Base-by-base conservation (phyloP, 2,329 filamentous ascomycete species). In the Pseudogymnoascus sp. region DNA sequence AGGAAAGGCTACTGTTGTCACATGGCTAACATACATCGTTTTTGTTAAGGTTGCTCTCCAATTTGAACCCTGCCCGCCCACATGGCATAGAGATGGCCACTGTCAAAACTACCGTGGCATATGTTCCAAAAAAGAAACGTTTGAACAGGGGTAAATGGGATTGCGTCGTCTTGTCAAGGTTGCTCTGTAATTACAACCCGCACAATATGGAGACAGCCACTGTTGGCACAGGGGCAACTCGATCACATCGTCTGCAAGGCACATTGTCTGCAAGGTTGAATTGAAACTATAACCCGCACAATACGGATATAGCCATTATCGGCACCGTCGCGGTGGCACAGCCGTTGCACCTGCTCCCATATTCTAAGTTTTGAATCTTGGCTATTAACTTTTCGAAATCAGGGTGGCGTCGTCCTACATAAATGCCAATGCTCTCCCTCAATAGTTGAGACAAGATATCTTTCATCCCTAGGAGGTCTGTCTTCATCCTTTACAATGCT, bases 201-300 rank as follows among this genome's bases (percentile, higher is more conserved):
- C 41, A 10, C 41, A 30, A 18, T 18, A 52, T 52, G 6, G 41
- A 30, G 41, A 52, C 18, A 45, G 26, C 23, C n/a, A 30, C 8
- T 30, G 41, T 30, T 30, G 41, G 41, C 23, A 52, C 41, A 52
- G n/a, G 41, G 41, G 41, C 18, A 30, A 52, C 26, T 30, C 26
- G 41, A 52, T 52, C 23, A 30, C 26, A 18, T 52, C 2, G 23
- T 52, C n/a, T 18, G n/a, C 23, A 52, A 30, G n/a, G n/a, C n/a
- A n/a, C n/a, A n/a, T n/a, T n/a, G n/a, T n/a, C n/a, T n/a, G n/a
- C 23, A 28, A 18, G n/a, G 26, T 12, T 18, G n/a, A n/a, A 30
- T n/a, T 52, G 41, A 28, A 30, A 52, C 18, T 52, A 52, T 52
- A 52, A 52, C n/a, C 41, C 41, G 30, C 41, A 52, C 41, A 52